phyloP scores from a whole-genome alignment of 345 rosid species.

The Eucalyptus cloeziana region DNA sequence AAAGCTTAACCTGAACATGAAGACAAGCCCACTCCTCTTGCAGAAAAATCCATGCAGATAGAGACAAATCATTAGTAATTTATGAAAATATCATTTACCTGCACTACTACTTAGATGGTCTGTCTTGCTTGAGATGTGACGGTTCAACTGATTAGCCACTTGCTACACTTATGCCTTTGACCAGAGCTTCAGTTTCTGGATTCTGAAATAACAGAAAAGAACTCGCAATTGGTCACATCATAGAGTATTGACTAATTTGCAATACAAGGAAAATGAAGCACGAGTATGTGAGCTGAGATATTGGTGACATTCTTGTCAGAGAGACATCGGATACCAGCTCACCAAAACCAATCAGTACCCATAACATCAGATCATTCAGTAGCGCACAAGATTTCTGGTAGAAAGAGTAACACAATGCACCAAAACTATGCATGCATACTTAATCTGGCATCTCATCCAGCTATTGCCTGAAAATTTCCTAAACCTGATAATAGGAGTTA shows the following conservation, averaged over 20 bases:
- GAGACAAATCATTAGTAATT: conserved; percentile 38
- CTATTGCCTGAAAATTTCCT: background rate
- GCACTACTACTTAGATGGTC: background rate
- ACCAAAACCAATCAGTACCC: background rate
- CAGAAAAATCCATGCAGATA: conserved; percentile 57
- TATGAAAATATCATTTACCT: background rate
- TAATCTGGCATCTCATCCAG: background rate
- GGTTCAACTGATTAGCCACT: background rate
- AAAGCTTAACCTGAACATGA: conserved; percentile 48
- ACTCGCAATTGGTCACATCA: background rate
- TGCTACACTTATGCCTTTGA: background rate
- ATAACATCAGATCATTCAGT: background rate
- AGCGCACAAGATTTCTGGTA: background rate
- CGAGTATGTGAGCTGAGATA: background rate
- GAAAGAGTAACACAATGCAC: background rate
- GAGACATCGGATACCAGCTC: background rate
- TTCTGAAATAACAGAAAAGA: background rate
- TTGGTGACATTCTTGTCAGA: background rate
- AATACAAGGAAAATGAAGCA: background rate
- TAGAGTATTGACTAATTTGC: background rate
- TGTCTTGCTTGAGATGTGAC: background rate
- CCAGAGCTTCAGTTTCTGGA: background rate
- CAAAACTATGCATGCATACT: background rate
- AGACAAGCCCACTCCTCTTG: conserved; percentile 41
- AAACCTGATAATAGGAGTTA: background rate